Base-by-base conservation (phyloP, 805 yeast genomes). In the Saturnispora mendoncae region DNA sequence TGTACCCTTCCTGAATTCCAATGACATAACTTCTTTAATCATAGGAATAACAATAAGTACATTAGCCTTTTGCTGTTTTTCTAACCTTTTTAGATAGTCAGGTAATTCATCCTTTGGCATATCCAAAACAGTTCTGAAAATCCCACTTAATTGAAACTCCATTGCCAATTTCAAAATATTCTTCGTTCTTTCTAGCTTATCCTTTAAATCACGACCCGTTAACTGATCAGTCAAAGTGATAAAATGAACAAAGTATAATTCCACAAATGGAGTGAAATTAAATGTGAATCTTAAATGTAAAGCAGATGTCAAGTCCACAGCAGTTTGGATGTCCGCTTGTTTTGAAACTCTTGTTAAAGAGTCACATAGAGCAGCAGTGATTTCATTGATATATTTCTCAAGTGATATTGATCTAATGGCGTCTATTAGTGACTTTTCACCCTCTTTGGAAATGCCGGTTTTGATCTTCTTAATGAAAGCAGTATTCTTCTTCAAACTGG, bases 401-500 rank as follows among this genome's bases (percentile, higher is more conserved):
- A 88, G 62, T 2, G 88, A 74, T 4, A 82, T 61, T 8, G 77
- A 66, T 3, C 62, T 53, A 33, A 87, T 68, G 44, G 85, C 95
- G 40, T 74, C 72, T 29, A 84, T 44, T 2, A 83, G 58, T 6
- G 68, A 55, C 33, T 50, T 53, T 42, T 59, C 58, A 30, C 69
- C 68, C 6, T 80, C 88, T 30, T 68, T 69, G 29, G 65, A 71
- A 19, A 86, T 58, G 2, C 78, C 66, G 2, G 71, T 65, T 47
- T 78, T 71, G 39, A 87, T 55, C 51, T 80, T 81, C 55, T 79
- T 82, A 38, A 86, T 78, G 53, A 84, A 83, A 0, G 86, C 81
- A 3, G 85, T 76, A 55, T 88, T 84, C 57, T 80, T 84, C 65
- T 87, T 87, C 49, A 87, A 65, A 43, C 88, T 80, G 0, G 94